Base-by-base conservation (phyloP, 257 asterid genomes). In the Scutellaria barbata region DNA sequence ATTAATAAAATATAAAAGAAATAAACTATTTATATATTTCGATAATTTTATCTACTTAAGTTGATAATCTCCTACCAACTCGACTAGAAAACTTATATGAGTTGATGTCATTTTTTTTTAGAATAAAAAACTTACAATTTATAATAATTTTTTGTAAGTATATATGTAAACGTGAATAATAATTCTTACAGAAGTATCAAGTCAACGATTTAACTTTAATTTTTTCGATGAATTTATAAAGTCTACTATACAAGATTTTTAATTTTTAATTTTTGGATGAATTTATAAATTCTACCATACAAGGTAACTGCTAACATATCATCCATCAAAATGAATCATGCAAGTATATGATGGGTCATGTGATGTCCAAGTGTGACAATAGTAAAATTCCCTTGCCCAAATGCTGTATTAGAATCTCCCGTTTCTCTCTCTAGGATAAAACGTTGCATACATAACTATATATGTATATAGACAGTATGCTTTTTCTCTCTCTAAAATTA, bases 401-500 rank as follows among this genome's bases (percentile, higher is more conserved):
- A 35, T 12, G 51, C n/a, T 9, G 46, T 7, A 42, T 50, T 50
- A 20, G 59, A 20, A 53, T 17, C 59, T 4, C 17, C 0, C 5
- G 18, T 62, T 42, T 60, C 55, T 60, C 53, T 61, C 61, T 57
- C 45, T 46, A 17, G 66, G 8, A 18, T 18, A 17, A 43, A 17
- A 20, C 41, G 72, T 55, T 14, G 17, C 58, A 42, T 35, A 63
- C 56, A 51, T 46, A 57, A 46, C 53, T 74, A 66, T 57, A 67
- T 41, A 68, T 39, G 35, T 55, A 56, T 46, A n/a, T 39, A 7
- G 39, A 70, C 67, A 52, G 60, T 61, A 25, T 41, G 5, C 66
- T 3, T 53, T 71, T 8, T 72, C 78, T 61, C 78, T 77, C 78
- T 70, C 77, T 13, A 59, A 64, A 58, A 41, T 16, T 60, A 25